Base-by-base conservation (phyloP, 2,329 filamentous ascomycete genomes). In the Botrytis hyacinthi region DNA sequence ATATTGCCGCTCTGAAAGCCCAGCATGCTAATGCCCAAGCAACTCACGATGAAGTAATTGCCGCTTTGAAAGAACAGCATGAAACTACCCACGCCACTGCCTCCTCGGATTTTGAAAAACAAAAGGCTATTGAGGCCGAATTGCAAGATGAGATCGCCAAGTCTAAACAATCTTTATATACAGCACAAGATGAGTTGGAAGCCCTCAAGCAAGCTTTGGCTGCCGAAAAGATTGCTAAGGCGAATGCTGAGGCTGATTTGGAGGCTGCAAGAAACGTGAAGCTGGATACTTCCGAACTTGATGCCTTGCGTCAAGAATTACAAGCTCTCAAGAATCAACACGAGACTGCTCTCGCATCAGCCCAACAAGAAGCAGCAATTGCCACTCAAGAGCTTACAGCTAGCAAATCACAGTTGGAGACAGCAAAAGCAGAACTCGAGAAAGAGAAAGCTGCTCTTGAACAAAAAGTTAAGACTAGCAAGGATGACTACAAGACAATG, bases 181-280 rank as follows among this genome's bases (percentile, higher is more conserved):
- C 76, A 48, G 74, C 76, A 29, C 67, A 78, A 46, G 75, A 73
- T 35, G 80, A 81, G 46, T 57, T 80, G 26, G 78, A 81, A 35
- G 71, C 66, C 20, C 66, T 80, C 26, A 78, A 76, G 72, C 72
- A 79, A 73, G 76, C 78, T n/a, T 73, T 81, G 4, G 80, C 82
- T 42, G 80, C 78, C 80, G 85, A 88, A 75, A 82, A 82, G 77
- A 81, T 81, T n/a, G 80, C 87, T 6, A 84, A 86, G 76, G 84
- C 78, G 54, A 73, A 76, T 60, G 80, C 80, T n/a, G 76, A 81
- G 80, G 88, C 89, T 32, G 88, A 90, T 69, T 84, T 91, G 26
- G 89, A 91, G 74, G 87, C 87, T 12, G 81, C 84, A 62, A 86
- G 85, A 82, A 89, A 84, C 78, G 84, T 84, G 77, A 89, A 86